Evolutionary conservation across 2,329 filamentous ascomycete genomes (phyloP).

Genomic region (Coniochaeta sp.): DNA sequence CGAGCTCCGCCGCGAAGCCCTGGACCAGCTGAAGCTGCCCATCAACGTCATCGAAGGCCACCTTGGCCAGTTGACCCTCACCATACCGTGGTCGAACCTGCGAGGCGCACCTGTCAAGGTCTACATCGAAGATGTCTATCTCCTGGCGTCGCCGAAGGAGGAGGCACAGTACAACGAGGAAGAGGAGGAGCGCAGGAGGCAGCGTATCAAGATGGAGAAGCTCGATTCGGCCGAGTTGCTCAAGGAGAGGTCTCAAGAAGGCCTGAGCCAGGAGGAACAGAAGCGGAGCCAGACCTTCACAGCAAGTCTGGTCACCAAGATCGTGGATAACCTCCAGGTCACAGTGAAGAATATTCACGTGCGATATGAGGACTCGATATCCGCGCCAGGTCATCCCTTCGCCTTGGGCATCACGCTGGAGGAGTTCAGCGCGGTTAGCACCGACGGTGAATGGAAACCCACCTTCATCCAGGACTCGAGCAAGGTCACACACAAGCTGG

Average conservation of each 20-base stretch:
- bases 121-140: slow-evolving; percentile 92
- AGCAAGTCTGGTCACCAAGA: slow-evolving; percentile 87
- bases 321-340: slow-evolving; percentile 97
- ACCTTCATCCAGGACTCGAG: slow-evolving; percentile 89
- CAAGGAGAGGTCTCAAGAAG: slow-evolving; percentile 86
- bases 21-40: slow-evolving; percentile 93
- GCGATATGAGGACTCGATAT: slow-evolving; percentile 95
- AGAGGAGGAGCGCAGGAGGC: slow-evolving; percentile 79
- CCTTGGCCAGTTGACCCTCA: slow-evolving; percentile 81
- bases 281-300: slow-evolving; percentile 98
- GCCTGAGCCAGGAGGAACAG: slow-evolving; percentile 89
- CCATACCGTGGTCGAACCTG: slow-evolving; percentile 96
- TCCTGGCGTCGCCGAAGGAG: slow-evolving; percentile 91
- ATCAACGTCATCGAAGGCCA: slow-evolving; percentile 96
- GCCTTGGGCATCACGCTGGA: slow-evolving; percentile 86
- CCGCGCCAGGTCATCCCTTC: slow-evolving; percentile 90
- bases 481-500: slow-evolving; percentile 83
- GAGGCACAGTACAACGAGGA: slow-evolving; percentile 89
- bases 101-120: slow-evolving; percentile 90
- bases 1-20: slow-evolving; percentile 85
- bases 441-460: slow-evolving; percentile 88
- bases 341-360: slow-evolving; percentile 98
- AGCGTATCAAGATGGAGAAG: slow-evolving; percentile 98
- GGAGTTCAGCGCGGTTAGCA: slow-evolving; percentile 95
- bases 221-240: slow-evolving; percentile 92